Percentiles rank a stretch among this genome's conserved stretches.
Conservation (phyloP, 2,329 filamentous ascomycete genomes). For the Fusarium stilboides region DNA sequence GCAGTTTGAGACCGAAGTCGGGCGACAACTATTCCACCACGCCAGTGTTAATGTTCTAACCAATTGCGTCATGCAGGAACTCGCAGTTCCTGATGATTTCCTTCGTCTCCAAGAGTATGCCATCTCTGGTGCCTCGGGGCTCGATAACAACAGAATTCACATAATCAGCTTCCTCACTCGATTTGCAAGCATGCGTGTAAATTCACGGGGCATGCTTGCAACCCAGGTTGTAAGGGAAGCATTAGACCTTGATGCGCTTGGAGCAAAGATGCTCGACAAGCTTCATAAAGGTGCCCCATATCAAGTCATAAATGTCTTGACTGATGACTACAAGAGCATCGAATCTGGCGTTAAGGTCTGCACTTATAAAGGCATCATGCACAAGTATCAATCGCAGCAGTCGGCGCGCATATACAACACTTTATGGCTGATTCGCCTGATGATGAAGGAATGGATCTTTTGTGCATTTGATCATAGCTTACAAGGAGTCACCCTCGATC, state of each 20-base stretch:
- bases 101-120: conserved; percentile 1
- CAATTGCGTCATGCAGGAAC: conserved; percentile 9
- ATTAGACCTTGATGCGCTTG: neutral
- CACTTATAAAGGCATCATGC: conserved; percentile 4
- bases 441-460: conserved; percentile 9
- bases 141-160: neutral
- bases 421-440: neutral
- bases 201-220: neutral
- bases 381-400: conserved; percentile 13
- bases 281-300: neutral
- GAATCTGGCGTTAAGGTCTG: neutral
- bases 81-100: neutral
- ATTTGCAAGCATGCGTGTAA: neutral
- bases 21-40: conserved; percentile 5
- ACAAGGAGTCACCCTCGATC: neutral
- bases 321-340: neutral
- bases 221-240: conserved; percentile 3
- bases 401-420: conserved; percentile 1
- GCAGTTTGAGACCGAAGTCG: conserved; percentile 6
- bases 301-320: neutral
- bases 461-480: neutral
- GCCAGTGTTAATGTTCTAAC: conserved; percentile 10
- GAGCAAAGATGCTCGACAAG: neutral
- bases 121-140: neutral
- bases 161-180: conserved; percentile 4